These are phyloP conservation scores for Schizophyllum commune DNA, from an alignment of 1,284 basidiomycete species.

Conservation along the genomic window DNA sequence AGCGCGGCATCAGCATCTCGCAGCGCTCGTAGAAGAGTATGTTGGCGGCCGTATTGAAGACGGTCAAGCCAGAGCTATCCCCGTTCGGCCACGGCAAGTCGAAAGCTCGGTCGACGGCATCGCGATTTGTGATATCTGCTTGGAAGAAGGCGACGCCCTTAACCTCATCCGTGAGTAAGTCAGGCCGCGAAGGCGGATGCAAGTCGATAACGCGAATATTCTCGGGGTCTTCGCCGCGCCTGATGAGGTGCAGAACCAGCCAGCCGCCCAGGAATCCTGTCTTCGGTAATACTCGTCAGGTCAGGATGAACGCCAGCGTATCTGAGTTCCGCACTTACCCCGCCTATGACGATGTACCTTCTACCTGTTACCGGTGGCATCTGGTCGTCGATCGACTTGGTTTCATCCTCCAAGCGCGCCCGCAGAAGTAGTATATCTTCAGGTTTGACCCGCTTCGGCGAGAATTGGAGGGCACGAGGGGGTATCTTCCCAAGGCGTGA, in stretches of 20 bases:
- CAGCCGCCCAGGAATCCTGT: slow-evolving; percentile 70
- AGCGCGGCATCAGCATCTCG: slow-evolving; percentile 38
- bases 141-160: slow-evolving; percentile 47
- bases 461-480: slow-evolving; percentile 1
- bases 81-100: slow-evolving; percentile 48
- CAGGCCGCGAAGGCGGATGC: slow-evolving; percentile 43
- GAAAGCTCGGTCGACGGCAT: slow-evolving; percentile 52
- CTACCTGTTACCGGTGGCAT: slow-evolving; percentile 47
- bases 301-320: not conserved
- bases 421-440: slow-evolving; percentile 3
- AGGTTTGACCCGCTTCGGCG: slow-evolving; percentile 6
- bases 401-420: slow-evolving; percentile 4
- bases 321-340: slow-evolving; percentile 31
- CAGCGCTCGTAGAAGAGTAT: slow-evolving; percentile 70
- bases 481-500: slow-evolving; percentile 7
- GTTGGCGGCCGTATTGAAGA: slow-evolving; percentile 68
- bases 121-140: slow-evolving; percentile 47
- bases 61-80: slow-evolving; percentile 37
- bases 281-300: slow-evolving; percentile 22
- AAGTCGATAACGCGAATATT: slow-evolving; percentile 64
- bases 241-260: slow-evolving; percentile 59
- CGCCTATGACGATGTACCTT: slow-evolving; percentile 48
- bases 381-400: slow-evolving; percentile 19
- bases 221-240: slow-evolving; percentile 60
- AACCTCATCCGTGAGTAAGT: slow-evolving; percentile 41